These are phyloP conservation scores for Silene uniflora DNA, from an alignment of 148 eudicot species.

Conservation along the genomic window DNA sequence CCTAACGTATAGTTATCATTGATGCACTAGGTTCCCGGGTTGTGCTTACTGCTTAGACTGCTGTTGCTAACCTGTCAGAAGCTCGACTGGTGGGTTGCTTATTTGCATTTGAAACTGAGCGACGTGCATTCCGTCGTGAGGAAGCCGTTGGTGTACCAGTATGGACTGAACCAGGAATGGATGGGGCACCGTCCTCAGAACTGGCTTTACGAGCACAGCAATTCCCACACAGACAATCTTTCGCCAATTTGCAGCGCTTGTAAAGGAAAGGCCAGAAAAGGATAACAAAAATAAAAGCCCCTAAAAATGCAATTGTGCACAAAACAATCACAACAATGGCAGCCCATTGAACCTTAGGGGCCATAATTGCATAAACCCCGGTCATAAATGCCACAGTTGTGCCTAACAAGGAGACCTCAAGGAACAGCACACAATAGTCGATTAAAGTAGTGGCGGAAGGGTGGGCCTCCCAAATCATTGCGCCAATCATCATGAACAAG, in stretches of 20 bases:
- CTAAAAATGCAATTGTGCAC: background rate
- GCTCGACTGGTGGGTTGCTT: background rate
- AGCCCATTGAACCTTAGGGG: constrained; percentile 9
- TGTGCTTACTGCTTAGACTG: background rate
- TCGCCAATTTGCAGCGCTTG: background rate
- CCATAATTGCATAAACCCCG: constrained; percentile 13
- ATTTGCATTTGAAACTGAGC: background rate
- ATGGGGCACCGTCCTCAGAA: background rate
- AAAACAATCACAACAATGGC: constrained; percentile 3
- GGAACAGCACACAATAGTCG: constrained; percentile 5
- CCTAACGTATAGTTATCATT: background rate
- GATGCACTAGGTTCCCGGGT: background rate
- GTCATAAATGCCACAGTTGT: constrained; percentile 13
- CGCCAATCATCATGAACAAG: constrained; percentile 4
- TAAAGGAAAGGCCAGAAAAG: constrained; percentile 13
- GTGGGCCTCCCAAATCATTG: constrained; percentile 17
- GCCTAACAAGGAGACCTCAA: constrained; percentile 2
- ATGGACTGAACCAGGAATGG: background rate
- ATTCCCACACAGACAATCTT: background rate
- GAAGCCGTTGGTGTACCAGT: background rate
- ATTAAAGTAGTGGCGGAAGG: constrained; percentile 5
- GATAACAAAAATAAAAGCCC: constrained; percentile 2
- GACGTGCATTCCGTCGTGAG: background rate
- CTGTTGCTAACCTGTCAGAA: background rate
- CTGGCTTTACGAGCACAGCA: background rate